phyloP scores from a whole-genome alignment of 2,329 filamentous ascomycete genomes.

The Fusarium paranaense region DNA sequence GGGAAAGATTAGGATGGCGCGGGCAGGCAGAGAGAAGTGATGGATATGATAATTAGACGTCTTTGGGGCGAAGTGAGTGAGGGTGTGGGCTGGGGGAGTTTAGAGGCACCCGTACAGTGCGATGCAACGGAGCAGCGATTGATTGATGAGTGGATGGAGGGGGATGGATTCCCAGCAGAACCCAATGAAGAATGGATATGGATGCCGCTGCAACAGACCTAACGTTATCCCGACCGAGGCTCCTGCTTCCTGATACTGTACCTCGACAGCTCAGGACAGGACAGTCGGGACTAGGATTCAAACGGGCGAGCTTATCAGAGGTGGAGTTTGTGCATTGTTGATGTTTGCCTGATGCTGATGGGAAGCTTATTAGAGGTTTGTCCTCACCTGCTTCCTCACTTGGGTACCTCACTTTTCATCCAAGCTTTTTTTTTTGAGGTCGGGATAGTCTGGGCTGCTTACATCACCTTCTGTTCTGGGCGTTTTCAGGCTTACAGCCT shows the following conservation, averaged over 20 bases:
- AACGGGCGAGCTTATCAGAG: constrained; percentile 15
- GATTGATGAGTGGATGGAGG: neutral
- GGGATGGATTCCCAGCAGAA: neutral
- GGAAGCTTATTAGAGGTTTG: constrained; percentile 3
- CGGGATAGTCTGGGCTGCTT: constrained; percentile 14
- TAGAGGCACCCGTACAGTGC: constrained; percentile 43
- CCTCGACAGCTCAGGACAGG: neutral
- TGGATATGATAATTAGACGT: constrained; percentile 46
- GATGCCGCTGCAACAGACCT: neutral
- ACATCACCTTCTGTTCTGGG: constrained; percentile 31
- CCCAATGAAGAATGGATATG: neutral
- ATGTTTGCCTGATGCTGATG: constrained; percentile 15
- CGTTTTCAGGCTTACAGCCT: constrained; percentile 7
- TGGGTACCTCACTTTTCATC: neutral
- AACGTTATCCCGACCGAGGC: constrained; percentile 2
- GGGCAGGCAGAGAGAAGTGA: constrained; percentile 29
- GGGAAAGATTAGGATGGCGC: constrained; percentile 37
- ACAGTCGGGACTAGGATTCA: neutral
- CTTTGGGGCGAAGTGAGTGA: constrained; percentile 45
- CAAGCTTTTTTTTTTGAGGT: neutral
- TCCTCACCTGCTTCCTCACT: neutral
- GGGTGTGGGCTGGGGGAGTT: constrained; percentile 44
- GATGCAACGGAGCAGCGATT: constrained; percentile 25
- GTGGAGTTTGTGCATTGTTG: constrained; percentile 3
- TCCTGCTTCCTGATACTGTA: constrained; percentile 2